phyloP scores from a whole-genome alignment of 768 basidiomycete species.

The Phanerochaete sordida region DNA sequence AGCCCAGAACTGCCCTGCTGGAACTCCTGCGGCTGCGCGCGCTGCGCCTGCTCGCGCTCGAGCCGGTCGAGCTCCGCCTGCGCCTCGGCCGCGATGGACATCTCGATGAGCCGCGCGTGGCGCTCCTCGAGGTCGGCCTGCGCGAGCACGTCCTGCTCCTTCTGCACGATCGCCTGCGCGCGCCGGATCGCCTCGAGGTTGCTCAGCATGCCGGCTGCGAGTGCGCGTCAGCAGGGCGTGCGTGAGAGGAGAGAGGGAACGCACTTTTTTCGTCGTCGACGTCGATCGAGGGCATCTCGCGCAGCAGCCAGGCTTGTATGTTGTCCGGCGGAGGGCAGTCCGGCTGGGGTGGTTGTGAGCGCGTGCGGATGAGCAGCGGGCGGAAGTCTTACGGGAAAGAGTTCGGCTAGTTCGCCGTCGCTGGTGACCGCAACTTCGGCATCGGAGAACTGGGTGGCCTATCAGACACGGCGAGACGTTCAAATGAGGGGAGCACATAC shows the following conservation, averaged over 20 bases:
- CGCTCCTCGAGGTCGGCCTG: not conserved
- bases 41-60: not conserved
- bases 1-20: not conserved
- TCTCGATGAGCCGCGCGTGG: not conserved
- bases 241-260: not conserved
- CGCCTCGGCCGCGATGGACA: not conserved
- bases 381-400: slow-evolving; percentile 11
- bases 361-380: not conserved
- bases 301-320: not conserved
- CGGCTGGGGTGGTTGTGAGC: not conserved
- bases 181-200: slow-evolving; percentile 3
- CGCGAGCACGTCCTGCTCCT: not conserved
- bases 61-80: not conserved
- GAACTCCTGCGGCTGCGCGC: not conserved
- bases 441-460: slow-evolving; percentile 2
- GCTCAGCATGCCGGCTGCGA: slow-evolving; percentile 1
- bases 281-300: not conserved
- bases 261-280: slow-evolving; percentile 8
- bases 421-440: slow-evolving; percentile 17
- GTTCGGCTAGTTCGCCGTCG: slow-evolving; percentile 8
- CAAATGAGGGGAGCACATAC: slow-evolving; percentile 1
- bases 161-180: not conserved
- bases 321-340: not conserved
- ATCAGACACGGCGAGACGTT: not conserved
- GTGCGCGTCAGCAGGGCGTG: not conserved